Evolutionary conservation across 495 filamentous ascomycete genomes (phyloP), one percentile per base, ranked within the genome.

Genomic region (Penicillium longicatenatum): DNA sequence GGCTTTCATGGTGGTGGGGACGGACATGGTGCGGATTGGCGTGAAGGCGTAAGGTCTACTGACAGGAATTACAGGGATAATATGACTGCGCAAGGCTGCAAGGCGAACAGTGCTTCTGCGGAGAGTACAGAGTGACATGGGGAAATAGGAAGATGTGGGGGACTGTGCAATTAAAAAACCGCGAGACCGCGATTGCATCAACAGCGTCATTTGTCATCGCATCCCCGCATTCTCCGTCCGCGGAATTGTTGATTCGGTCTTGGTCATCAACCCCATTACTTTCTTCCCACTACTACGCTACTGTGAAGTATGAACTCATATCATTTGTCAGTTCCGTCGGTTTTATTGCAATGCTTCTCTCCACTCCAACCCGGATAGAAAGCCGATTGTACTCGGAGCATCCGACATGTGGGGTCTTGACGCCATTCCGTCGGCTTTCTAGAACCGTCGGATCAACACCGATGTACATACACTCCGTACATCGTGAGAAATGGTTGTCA

Each of bases 1-100:
- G 62, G 82, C 91, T 59, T 87, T 89, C 91, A 91, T 91, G 37
- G 83, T 89, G 42, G 80, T 80, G 51, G 87, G 81, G 78, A 80
- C 45, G 26, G 75, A 73, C 75, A 78, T 77, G 51, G 52, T 70
- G 67, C 57, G 55, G 52, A 59, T 20, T 44, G 50, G 44, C 10
- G 48, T 29, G 39, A 56, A 55, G 31, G 54, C 16, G 45, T 52
- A 53, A 22, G 53, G 49, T 19, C 50, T 30, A n/a, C 8, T 10
- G 51, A 22, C 10, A 46, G 37, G 17, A 44, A 37, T n/a, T 33
- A 21, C 42, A 51, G 44, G 29, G 41, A 41, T 22, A 39, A 71
- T 30, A 24, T 75, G 72, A 44, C 58, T 57, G 52, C 47, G 59
- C 9, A 74, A 39, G 31, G 56, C 51, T 44, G 58, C 54, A 21